A percentile compares a stretch with the other conserved stretches of the same genome.
These are phyloP conservation scores for Chytridium lagenaria DNA, from an alignment of 371 early-diverging fungal genomes.

Conservation along the genomic window DNA sequence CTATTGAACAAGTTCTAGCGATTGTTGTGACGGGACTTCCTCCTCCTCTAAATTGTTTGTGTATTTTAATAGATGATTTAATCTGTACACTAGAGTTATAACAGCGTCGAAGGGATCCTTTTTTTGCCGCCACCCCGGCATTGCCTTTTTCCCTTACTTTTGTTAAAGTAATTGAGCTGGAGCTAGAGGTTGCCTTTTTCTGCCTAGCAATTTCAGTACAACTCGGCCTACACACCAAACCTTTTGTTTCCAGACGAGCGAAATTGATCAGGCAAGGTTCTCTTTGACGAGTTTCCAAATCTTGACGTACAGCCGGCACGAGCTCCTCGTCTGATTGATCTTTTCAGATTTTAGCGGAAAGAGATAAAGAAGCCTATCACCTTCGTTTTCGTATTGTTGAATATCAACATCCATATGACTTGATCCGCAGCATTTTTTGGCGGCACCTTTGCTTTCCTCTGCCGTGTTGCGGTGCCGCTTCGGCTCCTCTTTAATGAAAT, in stretches of 20 bases:
- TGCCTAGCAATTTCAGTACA: not conserved
- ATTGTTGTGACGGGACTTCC: conserved; percentile 61
- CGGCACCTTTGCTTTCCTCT: not conserved
- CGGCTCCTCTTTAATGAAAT: not conserved
- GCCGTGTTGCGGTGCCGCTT: too few species aligned
- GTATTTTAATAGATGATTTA: not conserved
- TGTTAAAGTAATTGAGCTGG: not conserved
- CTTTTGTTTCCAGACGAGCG: not conserved
- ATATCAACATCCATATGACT: not conserved
- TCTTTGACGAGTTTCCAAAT: not conserved
- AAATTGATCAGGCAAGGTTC: not conserved
- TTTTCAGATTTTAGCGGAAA: too few species aligned
- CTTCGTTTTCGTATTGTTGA: not conserved
- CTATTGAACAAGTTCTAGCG: conserved; percentile 69
- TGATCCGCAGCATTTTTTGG: not conserved
- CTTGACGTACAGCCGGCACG: not conserved
- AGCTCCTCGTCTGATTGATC: not conserved
- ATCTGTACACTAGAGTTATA: not conserved
- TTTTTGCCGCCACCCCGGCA: not conserved
- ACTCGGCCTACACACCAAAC: not conserved
- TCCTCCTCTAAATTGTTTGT: conserved; percentile 15
- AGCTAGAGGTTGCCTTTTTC: not conserved
- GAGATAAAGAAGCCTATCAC: too few species aligned
- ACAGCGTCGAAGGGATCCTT: not conserved
- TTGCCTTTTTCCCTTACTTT: not conserved